phyloP scores from a whole-genome alignment of 2,329 filamentous ascomycete genomes.

The Aspergillus felis region DNA sequence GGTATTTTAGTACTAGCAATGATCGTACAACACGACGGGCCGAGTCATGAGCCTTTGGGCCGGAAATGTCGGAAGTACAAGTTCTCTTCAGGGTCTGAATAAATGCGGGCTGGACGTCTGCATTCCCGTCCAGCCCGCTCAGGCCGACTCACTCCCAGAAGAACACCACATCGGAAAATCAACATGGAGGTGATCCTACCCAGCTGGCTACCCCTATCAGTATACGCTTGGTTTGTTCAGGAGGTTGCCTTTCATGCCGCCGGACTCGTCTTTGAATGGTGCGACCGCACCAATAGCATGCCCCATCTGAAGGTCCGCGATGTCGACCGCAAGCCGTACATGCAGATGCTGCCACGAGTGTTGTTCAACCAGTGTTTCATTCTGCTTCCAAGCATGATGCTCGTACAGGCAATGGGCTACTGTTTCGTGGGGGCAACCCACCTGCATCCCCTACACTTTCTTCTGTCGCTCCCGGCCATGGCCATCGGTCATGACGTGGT shows the following conservation, averaged over 20 bases:
- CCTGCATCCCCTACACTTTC: not conserved
- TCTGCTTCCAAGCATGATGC: not conserved
- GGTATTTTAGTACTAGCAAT: not conserved
- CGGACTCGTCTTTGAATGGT: not conserved
- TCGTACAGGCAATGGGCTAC: not conserved
- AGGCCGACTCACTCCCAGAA: not conserved
- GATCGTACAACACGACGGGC: not conserved
- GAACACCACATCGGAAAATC: not conserved
- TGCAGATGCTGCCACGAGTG: not conserved
- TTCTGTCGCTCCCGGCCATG: not conserved
- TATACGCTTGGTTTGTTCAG: not conserved
- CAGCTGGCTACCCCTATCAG: not conserved
- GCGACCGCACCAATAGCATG: not conserved
- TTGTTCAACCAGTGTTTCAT: not conserved
- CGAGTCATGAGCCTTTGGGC: not conserved
- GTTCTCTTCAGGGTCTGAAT: not conserved
- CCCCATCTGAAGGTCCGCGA: not conserved
- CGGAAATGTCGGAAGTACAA: not conserved
- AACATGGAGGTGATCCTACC: not conserved
- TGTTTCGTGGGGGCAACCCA: not conserved
- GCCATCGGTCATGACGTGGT: not conserved
- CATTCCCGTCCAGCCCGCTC: not conserved
- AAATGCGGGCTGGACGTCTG: not conserved
- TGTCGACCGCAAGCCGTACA: not conserved
- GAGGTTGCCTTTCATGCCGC: not conserved